Base-by-base conservation (phyloP, 1,139 yeast genomes). In the Geotrichum europaeum region DNA sequence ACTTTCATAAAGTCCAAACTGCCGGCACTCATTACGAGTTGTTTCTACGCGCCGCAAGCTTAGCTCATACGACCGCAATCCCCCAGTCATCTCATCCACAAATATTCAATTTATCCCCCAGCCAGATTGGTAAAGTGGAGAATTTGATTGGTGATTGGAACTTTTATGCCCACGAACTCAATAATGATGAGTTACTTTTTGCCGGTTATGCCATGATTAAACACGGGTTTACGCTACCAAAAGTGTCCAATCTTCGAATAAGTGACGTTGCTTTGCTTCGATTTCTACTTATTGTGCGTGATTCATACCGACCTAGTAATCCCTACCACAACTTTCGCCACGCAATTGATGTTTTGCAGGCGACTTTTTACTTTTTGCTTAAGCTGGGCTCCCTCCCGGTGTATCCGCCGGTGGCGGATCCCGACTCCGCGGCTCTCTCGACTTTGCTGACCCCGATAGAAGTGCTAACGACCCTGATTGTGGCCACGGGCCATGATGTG, bases 241-340 rank as follows among this genome's bases (percentile, higher is more conserved):
- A 66, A 24, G 53, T 70, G 32, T 65, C 66, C 9, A 68, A 68
- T 12, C 69, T 69, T 61, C 65, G 71, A 2, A 73, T 79, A 5
- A 59, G 76, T 20, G 75, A 78, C 40, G 80, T 81, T 67, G 79
- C 79, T 63, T 73, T 87, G 34, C 72, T 84, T 56, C 80, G 81
- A n/a, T 79, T 89, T 65, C 76, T 87, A 30, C 82, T 83, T 65
- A 80, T 83, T 70, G 81, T 86, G 5, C 81, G 96, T 65, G 88
- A 88, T 68, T 82, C 89, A 53, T 94, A 94, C 73, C 85, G 87
- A 69, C 83, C 84, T 66, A 90, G 90, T 2, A 91, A 92, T 70
- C 90, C 94, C 6, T 94, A 92, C 77, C 99, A 94, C 75, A 92
- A 92, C 75, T 94, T 91, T 72, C 83, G 96, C 66, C 99, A 94